Conservation (phyloP, 2,329 filamentous ascomycete species). For the Fusarium palustre region DNA sequence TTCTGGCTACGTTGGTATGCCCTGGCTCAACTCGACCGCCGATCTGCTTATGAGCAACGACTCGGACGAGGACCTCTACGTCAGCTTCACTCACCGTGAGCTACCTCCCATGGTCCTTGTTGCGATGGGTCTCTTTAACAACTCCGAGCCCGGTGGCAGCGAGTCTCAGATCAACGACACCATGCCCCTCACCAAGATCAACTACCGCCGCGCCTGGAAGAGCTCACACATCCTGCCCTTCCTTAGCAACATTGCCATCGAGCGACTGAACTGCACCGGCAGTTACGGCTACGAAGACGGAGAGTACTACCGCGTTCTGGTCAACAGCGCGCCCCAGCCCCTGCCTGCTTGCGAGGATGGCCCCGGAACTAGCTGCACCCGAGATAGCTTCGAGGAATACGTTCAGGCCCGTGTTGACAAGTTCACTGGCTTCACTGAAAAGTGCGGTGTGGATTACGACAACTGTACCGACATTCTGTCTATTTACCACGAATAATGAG, state of each 20-base stretch:
- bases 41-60: constrained; percentile 57
- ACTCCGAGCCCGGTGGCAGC: constrained; percentile 64
- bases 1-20: constrained; percentile 70
- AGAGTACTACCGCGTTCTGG: constrained; percentile 42
- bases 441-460: constrained; percentile 42
- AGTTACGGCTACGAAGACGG: constrained; percentile 60
- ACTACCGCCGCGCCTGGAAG: constrained; percentile 72
- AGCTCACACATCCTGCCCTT: constrained; percentile 74
- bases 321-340: constrained; percentile 43
- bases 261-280: constrained; percentile 70
- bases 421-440: constrained; percentile 40
- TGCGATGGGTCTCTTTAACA: constrained; percentile 77
- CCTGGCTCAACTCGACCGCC: constrained; percentile 74
- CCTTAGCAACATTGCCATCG: constrained; percentile 73
- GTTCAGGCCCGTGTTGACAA: constrained; percentile 28
- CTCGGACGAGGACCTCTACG: constrained; percentile 67
- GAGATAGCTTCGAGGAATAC: constrained; percentile 36
- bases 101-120: constrained; percentile 74
- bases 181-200: constrained; percentile 72
- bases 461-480: constrained; percentile 41
- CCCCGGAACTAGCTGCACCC: constrained; percentile 39
- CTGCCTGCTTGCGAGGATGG: constrained; percentile 35
- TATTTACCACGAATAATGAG: constrained; percentile 35
- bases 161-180: constrained; percentile 67
- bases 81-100: constrained; percentile 77